Percentiles rank a stretch among this genome's conserved stretches.
These are phyloP conservation scores for Malassezia japonica DNA, from an alignment of 1,284 basidiomycete genomes.

Conservation along the genomic window DNA sequence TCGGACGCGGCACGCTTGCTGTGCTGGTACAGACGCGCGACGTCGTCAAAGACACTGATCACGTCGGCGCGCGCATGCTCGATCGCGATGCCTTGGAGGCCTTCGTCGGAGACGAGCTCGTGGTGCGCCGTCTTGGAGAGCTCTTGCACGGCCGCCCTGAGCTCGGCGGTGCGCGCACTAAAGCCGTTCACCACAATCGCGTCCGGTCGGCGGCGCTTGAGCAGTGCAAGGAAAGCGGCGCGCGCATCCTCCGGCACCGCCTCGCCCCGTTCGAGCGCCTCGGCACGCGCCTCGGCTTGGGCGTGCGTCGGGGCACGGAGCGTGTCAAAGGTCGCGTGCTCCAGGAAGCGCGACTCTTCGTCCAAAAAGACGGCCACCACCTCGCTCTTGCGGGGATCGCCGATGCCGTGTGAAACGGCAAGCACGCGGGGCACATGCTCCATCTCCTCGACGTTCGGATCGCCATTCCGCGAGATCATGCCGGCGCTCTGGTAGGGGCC, in stretches of 20 bases:
- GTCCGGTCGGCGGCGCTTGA: conserved; percentile 72
- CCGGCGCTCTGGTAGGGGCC: conserved; percentile 60
- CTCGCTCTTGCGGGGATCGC: conserved; percentile 80
- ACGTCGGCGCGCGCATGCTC: conserved; percentile 51
- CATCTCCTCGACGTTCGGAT: conserved; percentile 54
- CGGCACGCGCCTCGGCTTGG: conserved; percentile 52
- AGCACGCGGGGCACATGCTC: conserved; percentile 72
- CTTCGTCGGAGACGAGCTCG: conserved; percentile 42
- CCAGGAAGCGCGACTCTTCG: conserved; percentile 74
- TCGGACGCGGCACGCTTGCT: conserved; percentile 76
- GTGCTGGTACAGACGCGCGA: conserved; percentile 87
- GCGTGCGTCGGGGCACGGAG: conserved; percentile 28
- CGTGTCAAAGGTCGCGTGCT: conserved; percentile 75
- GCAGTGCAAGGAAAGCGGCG: conserved; percentile 65
- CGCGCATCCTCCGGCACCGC: conserved; percentile 49
- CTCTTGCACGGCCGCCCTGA: conserved; percentile 55
- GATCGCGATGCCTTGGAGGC: conserved; percentile 18
- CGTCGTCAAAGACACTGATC: conserved; percentile 78
- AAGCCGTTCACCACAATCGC: conserved; percentile 77
- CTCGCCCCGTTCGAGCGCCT: conserved; percentile 53
- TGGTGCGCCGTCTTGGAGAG: conserved; percentile 55
- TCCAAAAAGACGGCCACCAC: conserved; percentile 79
- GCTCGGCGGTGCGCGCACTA: conserved; percentile 62
- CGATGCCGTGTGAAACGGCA: conserved; percentile 86
- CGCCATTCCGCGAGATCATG: conserved; percentile 34